A percentile compares a stretch with the other conserved stretches of the same genome.
Evolutionary conservation across 305 asterid species (phyloP).

Genomic region (Fraxinus nigra): DNA sequence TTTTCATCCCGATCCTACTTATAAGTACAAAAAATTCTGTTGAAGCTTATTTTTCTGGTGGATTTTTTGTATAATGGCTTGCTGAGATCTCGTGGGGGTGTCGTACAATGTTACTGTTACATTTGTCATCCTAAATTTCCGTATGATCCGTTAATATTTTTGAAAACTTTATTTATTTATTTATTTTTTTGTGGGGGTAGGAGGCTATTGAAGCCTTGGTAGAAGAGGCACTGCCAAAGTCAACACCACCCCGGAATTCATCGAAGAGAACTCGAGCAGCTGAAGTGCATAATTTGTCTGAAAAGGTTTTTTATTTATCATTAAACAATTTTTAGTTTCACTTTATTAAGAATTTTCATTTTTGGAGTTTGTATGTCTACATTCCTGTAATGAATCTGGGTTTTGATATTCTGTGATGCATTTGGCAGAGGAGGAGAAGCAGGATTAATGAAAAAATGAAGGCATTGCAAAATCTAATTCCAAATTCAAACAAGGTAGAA

Average conservation of each 20-base stretch:
- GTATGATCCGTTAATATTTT: not conserved
- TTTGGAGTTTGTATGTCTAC: not conserved
- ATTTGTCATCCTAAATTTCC: not conserved
- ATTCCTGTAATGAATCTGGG: not conserved
- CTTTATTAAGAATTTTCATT: not conserved
- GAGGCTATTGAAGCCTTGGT: slow-evolving; percentile 44
- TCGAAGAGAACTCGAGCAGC: slow-evolving; percentile 87
- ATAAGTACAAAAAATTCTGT: not conserved
- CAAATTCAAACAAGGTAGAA: slow-evolving; percentile 73
- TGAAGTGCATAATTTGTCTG: slow-evolving; percentile 81
- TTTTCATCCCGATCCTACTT: not conserved
- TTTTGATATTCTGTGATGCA: not conserved
- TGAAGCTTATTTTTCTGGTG: not conserved
- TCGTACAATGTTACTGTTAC: not conserved
- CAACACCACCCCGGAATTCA: slow-evolving; percentile 29
- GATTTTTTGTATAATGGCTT: not conserved
- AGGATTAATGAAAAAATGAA: slow-evolving; percentile 86
- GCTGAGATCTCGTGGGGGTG: not conserved
- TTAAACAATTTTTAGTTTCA: not conserved
- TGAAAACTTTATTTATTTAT: not conserved
- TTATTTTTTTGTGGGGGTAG: not conserved
- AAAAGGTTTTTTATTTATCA: slow-evolving; percentile 44
- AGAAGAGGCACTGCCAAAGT: slow-evolving; percentile 37
- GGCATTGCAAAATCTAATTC: slow-evolving; percentile 74
- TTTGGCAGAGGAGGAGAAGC: slow-evolving; percentile 69